phyloP scores from a whole-genome alignment of 352 stramenopile species.

The Thalassiosira oceanica region DNA sequence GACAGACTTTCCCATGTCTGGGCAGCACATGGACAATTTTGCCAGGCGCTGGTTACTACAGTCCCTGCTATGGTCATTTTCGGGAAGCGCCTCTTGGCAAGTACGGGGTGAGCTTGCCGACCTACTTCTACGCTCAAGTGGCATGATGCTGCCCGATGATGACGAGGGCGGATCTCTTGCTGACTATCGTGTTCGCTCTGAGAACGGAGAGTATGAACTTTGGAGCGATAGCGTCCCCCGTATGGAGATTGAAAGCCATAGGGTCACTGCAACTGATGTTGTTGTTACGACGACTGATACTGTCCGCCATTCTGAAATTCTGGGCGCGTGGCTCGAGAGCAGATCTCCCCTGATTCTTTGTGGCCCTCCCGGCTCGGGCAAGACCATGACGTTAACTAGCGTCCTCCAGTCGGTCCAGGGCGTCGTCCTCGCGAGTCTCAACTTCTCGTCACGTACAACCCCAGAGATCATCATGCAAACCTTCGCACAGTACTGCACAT shows the following conservation, averaged over 20 bases:
- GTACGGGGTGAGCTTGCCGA: slow-evolving; percentile 90
- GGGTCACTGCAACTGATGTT: slow-evolving; percentile 93
- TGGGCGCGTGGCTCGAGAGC: slow-evolving; percentile 95
- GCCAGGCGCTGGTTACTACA: slow-evolving; percentile 97
- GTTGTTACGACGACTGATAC: slow-evolving; percentile 99
- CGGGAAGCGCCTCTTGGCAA: slow-evolving; percentile 91
- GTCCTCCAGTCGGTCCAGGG: slow-evolving; percentile 96
- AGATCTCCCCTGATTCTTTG: slow-evolving; percentile 84
- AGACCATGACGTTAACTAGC: slow-evolving; percentile 99
- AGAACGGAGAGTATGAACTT: slow-evolving; percentile 94
- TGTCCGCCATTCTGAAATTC: slow-evolving; percentile 95
- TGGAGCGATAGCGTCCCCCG: slow-evolving; percentile 95
- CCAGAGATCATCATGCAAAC: slow-evolving; percentile 97
- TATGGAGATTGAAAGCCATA: slow-evolving; percentile 97
- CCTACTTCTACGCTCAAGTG: slow-evolving; percentile 87
- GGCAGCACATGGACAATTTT: slow-evolving; percentile 95
- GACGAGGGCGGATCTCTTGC: slow-evolving; percentile 81
- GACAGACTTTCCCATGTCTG: neutral
- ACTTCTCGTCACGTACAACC: slow-evolving; percentile 98
- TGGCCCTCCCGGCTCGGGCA: slow-evolving; percentile 89
- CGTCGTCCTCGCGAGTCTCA: slow-evolving; percentile 97
- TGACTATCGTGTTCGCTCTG: slow-evolving; percentile 95
- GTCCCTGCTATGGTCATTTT: slow-evolving; percentile 97
- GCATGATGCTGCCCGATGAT: slow-evolving; percentile 83
- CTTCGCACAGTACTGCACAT: slow-evolving; percentile 98